Evolutionary conservation across 768 basidiomycete genomes (phyloP).

Genomic region (Pulveroboletus sp.): DNA sequence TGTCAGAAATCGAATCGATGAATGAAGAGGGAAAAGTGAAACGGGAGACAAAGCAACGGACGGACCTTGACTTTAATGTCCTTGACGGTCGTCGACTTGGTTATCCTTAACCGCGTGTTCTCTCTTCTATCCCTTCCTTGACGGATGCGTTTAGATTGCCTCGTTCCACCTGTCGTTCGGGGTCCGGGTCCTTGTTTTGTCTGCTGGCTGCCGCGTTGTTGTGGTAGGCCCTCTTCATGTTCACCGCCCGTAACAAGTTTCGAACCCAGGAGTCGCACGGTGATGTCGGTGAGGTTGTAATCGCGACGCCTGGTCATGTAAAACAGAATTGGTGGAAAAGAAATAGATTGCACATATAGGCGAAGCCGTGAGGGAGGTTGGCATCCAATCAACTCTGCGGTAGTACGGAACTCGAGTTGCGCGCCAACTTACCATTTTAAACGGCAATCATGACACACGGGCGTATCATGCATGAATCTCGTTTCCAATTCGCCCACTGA

Average conservation of each 20-base stretch:
- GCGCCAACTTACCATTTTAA: conserved; percentile 43
- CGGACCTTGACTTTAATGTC: conserved; percentile 73
- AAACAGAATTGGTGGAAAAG: conserved; percentile 13
- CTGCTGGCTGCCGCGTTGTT: conserved; percentile 23
- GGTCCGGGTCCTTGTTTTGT: conserved; percentile 33
- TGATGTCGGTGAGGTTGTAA: conserved; percentile 59
- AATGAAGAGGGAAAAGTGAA: background rate
- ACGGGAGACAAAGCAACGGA: background rate
- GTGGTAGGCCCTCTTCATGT: conserved; percentile 16
- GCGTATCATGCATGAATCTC: conserved; percentile 44
- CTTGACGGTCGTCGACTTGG: conserved; percentile 66
- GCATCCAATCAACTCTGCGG: conserved; percentile 5
- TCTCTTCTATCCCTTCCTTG: conserved; percentile 49
- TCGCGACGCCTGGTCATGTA: conserved; percentile 30
- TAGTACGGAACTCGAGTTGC: conserved; percentile 5
- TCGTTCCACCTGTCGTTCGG: conserved; percentile 38
- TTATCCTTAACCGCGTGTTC: conserved; percentile 48
- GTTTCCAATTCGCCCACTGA: conserved; percentile 28
- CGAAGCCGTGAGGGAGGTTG: background rate
- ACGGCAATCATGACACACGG: conserved; percentile 60
- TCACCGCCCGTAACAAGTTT: conserved; percentile 31
- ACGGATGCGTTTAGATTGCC: conserved; percentile 71
- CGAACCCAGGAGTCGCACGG: conserved; percentile 43
- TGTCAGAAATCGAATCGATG: background rate
- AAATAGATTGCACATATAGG: conserved; percentile 1